A percentile compares a stretch with the other conserved stretches of the same genome.
Conservation (phyloP, 2,329 filamentous ascomycete species). For the Penicillium sp. region DNA sequence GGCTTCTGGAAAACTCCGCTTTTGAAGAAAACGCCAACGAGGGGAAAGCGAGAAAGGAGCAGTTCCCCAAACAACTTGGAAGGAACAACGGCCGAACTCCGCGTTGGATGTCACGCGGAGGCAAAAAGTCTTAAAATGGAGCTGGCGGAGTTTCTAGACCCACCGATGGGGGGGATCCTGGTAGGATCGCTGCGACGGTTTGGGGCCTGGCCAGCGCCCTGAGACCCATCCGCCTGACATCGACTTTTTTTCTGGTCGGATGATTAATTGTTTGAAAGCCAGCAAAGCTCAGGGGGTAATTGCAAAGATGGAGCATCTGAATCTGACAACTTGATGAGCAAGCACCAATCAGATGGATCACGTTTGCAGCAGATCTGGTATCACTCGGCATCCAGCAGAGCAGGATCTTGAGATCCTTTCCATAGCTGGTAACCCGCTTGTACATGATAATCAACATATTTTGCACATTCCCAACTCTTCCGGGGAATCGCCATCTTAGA, state of each 20-base stretch:
- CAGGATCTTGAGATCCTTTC: not conserved
- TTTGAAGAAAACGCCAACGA: not conserved
- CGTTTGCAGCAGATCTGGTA: slow-evolving; percentile 14
- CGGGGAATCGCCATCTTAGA: not conserved
- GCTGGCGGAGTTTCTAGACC: slow-evolving; percentile 7
- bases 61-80: not conserved
- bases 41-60: not conserved
- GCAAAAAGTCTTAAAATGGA: slow-evolving; percentile 14
- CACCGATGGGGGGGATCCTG: slow-evolving; percentile 19
- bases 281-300: not conserved
- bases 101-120: slow-evolving; percentile 20
- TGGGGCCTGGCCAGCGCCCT: slow-evolving; percentile 21
- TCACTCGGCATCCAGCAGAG: not conserved
- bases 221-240: slow-evolving; percentile 24
- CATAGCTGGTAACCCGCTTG: slow-evolving; percentile 6
- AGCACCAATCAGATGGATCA: slow-evolving; percentile 14
- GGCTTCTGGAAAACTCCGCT: slow-evolving; percentile 12
- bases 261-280: not conserved
- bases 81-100: not conserved
- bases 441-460: slow-evolving; percentile 1
- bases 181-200: slow-evolving; percentile 27
- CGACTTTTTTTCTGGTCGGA: slow-evolving; percentile 6
- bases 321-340: not conserved
- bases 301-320: not conserved
- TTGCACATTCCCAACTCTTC: slow-evolving; percentile 16